These are phyloP conservation scores for Metschnikowia reukaufii DNA, from an alignment of 805 yeast species.

Conservation along the genomic window DNA sequence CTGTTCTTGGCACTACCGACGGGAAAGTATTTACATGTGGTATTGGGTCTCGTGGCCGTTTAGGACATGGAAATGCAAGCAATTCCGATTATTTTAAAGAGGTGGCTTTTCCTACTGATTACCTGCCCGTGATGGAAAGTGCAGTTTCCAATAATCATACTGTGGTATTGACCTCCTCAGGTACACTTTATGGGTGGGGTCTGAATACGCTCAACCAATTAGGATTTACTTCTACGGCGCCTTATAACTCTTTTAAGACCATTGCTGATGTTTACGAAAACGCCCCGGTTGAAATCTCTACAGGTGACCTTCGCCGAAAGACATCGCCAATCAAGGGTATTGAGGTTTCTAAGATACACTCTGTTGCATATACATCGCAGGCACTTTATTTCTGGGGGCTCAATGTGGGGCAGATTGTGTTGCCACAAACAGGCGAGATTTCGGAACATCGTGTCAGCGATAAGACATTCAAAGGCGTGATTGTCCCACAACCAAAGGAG, in stretches of 20 bases:
- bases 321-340: constrained; percentile 38
- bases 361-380: constrained; percentile 54
- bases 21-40: constrained; percentile 64
- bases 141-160: constrained; percentile 69
- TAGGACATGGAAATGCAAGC: constrained; percentile 52
- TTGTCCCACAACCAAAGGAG: constrained; percentile 40
- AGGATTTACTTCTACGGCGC: constrained; percentile 40
- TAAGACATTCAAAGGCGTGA: constrained; percentile 35
- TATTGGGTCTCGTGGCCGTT: constrained; percentile 65
- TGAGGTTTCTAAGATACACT: constrained; percentile 67
- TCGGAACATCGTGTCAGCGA: constrained; percentile 29
- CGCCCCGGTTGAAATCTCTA: constrained; percentile 40
- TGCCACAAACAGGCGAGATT: background rate
- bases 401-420: constrained; percentile 73
- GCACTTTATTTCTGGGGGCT: constrained; percentile 72
- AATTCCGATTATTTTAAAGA: constrained; percentile 45
- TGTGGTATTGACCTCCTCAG: constrained; percentile 51
- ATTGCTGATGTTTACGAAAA: constrained; percentile 31
- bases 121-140: constrained; percentile 28
- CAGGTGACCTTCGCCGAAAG: constrained; percentile 41
- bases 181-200: constrained; percentile 79
- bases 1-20: constrained; percentile 56
- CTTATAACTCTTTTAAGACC: constrained; percentile 19
- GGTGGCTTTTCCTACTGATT: constrained; percentile 38
- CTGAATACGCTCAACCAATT: constrained; percentile 65